Evolutionary conservation across 1,284 basidiomycete genomes (phyloP), one percentile per base, ranked within the genome.

Genomic region (Phylloporus sp.): DNA sequence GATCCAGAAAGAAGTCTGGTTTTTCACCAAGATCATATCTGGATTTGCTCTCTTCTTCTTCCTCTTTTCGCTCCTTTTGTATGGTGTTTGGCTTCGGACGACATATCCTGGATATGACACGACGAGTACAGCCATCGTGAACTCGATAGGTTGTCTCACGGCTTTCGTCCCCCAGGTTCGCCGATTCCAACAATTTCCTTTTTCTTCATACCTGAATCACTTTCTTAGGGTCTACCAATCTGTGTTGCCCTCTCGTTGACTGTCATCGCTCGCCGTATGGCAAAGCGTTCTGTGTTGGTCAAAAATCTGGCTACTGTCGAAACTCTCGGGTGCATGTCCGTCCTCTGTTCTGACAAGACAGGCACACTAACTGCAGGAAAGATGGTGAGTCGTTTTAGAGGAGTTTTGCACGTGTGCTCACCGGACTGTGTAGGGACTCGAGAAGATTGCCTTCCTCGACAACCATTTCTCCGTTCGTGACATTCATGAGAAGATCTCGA

Each of bases 271-370:
- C 79, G 81, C 39, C 78, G 79, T 22, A 81, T 86, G 70, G 78
- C 79, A 22, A 81, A 82, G 66, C 79, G 82, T 53, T 81, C 85
- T 61, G 82, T 88, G 5, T 78, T 89, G 24, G 84, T 84, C 67
- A 89, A 88, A 68, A 82, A 82, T 58, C 76, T 89, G 56, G 81
- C 85, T 60, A 87, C 85, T 2, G 84, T 87, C 65, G 87, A 81
- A 72, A 86, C 86, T 2, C 81, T 89, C 31, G 87, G 87, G 0
- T 80, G 80, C 50, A 84, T 88, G 71, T 82, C 82, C n/a, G 82
- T 87, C 49, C 70, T 86, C 26, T 85, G 83, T 71, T 83, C 83
- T 5, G 86, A 87, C 76, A 87, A 87, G 54, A 74, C 72, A 3
- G 81, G 88, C 22, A 90, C 76, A 17, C 76, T 79, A 62, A 83